Base-by-base conservation (phyloP, 208 protist genomes). In the Crithidia acanthocephali region DNA sequence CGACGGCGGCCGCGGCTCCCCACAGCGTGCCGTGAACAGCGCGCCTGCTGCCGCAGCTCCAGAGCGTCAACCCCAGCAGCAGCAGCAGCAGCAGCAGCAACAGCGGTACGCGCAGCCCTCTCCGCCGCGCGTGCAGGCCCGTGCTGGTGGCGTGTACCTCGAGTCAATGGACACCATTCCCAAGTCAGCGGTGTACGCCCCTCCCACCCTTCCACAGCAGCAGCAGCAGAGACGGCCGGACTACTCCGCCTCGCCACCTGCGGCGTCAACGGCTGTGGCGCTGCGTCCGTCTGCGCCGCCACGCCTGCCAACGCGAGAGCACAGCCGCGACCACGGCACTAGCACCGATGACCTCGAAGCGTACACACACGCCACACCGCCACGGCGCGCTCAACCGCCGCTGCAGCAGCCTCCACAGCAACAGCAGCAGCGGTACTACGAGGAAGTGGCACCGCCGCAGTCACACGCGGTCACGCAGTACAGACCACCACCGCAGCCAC, bases 81-180 rank as follows among this genome's bases (percentile, higher is more conserved):
- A 51, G n/a, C n/a, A n/a, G n/a, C 42, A 50, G 23, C 66, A 51
- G 66, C 55, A 35, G 44, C 28, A 53, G 59, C 59, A 51, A n/a
- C 59, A 27, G 25, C 18, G 25, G 2, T 44, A 37, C 20, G 4
- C 44, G 27, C 59, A 65, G 59, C 59, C 59, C 2, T 65, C 44
- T 4, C 59, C 44, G 32, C 61, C 61, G 32, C 61, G 61, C 5
- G 61, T 56, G 32, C 61, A 67, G 20, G 7, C 20, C 7, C 28
- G 47, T 2, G 30, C n/a, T 9, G 61, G 61, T 9, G 61, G 61
- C 11, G 61, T 67, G 0, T 67, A 56, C 16, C 9, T 67, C 4
- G 61, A 67, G n/a, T 44, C 32, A 0, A 67, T 67, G 61, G 61
- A 67, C 10, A 10, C 47, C 30, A 67, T 67, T n/a, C 61, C 47